Percentiles rank a stretch among this genome's conserved stretches.
Conservation (phyloP, 257 asterid genomes). For the Nicotiana knightiana region DNA sequence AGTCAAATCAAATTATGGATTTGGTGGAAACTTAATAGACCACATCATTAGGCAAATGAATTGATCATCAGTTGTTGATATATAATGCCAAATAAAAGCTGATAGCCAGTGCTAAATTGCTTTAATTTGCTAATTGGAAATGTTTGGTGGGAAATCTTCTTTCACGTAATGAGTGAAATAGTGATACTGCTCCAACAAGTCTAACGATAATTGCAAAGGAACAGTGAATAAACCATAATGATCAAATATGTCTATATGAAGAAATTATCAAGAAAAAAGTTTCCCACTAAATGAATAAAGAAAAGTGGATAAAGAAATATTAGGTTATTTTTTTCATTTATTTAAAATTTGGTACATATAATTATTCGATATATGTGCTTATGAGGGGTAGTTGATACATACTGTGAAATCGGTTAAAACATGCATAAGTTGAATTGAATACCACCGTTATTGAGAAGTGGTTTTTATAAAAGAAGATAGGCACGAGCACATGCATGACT, state of each 20-base stretch:
- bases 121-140: slow-evolving; percentile 5
- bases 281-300: neutral
- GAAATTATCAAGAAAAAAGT: no score
- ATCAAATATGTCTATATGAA: neutral
- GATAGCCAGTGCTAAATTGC: neutral
- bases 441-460: no score
- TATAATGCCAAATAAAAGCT: neutral
- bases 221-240: neutral
- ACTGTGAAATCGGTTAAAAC: no score
- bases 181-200: slow-evolving; percentile 7
- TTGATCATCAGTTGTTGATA: neutral
- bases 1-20: neutral
- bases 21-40: neutral
- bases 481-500: no score
- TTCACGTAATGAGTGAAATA: slow-evolving; percentile 2
- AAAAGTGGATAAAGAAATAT: no score
- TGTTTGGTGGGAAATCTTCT: neutral
- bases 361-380: no score
- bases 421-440: no score
- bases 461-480: no score
- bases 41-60: neutral
- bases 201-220: neutral
- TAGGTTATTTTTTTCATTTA: no score
- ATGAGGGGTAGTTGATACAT: no score
- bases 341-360: no score